Percentiles rank a stretch among this genome's conserved stretches.
Evolutionary conservation across 495 filamentous ascomycete species (phyloP).

Genomic region (Umbilicaria muhlenbergii): DNA sequence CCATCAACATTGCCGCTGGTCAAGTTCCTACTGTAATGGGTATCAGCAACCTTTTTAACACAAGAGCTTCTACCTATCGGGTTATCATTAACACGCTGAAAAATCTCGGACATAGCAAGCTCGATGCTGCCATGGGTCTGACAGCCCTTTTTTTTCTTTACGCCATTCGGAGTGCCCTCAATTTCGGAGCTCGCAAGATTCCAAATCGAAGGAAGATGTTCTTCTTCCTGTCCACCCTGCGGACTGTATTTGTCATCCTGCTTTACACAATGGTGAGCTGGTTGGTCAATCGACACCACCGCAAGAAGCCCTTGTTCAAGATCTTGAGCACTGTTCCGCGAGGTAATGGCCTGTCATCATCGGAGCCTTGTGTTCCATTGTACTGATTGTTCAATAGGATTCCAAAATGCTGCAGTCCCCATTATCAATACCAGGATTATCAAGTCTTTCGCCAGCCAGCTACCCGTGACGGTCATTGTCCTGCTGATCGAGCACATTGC

Average conservation of each 20-base stretch:
- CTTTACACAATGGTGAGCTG: slow-evolving; percentile 90
- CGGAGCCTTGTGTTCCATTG: slow-evolving; percentile 4
- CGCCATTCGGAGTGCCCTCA: slow-evolving; percentile 54
- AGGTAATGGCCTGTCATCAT: slow-evolving; percentile 25
- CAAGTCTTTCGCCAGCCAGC: slow-evolving; percentile 38
- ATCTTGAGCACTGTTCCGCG: slow-evolving; percentile 66
- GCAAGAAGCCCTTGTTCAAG: slow-evolving; percentile 34
- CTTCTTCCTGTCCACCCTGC: slow-evolving; percentile 82
- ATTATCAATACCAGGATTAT: slow-evolving; percentile 48
- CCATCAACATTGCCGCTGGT: slow-evolving; percentile 78
- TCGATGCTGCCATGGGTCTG: slow-evolving; percentile 84
- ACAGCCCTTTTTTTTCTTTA: slow-evolving; percentile 76
- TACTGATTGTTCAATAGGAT: slow-evolving; percentile 30
- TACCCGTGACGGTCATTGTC: slow-evolving; percentile 79
- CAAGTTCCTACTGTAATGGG: slow-evolving; percentile 81
- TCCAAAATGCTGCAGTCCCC: slow-evolving; percentile 69
- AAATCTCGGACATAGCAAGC: slow-evolving; percentile 43
- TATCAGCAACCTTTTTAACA: slow-evolving; percentile 52
- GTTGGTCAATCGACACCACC: slow-evolving; percentile 51
- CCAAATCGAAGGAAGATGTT: slow-evolving; percentile 56
- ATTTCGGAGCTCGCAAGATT: slow-evolving; percentile 47
- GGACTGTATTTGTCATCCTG: slow-evolving; percentile 84
- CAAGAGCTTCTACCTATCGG: slow-evolving; percentile 62
- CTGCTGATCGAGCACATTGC: slow-evolving; percentile 90
- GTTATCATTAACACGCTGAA: slow-evolving; percentile 83